A percentile compares a stretch with the other conserved stretches of the same genome.
These are phyloP conservation scores for Closterium sp. DNA, from an alignment of 139 green algal species.

Conservation along the genomic window DNA sequence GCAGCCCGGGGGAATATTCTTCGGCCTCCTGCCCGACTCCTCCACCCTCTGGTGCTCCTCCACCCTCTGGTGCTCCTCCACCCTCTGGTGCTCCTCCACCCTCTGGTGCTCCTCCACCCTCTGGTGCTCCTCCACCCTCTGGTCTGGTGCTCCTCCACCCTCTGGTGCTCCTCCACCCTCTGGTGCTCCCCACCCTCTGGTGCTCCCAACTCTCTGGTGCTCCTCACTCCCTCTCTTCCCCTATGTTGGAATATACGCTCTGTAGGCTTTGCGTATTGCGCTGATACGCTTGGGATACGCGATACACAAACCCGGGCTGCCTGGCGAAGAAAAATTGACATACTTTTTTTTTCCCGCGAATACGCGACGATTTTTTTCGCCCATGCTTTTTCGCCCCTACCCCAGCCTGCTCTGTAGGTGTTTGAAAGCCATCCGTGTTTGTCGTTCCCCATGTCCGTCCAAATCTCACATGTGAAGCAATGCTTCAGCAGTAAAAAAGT, in stretches of 20 bases:
- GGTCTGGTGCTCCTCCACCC: background rate
- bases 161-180: background rate
- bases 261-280: too few species aligned
- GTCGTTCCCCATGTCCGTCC: too few species aligned
- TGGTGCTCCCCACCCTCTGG: background rate
- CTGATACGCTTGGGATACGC: too few species aligned
- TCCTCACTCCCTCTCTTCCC: background rate
- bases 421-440: too few species aligned
- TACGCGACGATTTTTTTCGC: too few species aligned
- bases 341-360: too few species aligned
- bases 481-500: too few species aligned
- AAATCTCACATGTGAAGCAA: too few species aligned
- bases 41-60: constrained; percentile 36
- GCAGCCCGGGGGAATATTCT: constrained; percentile 40
- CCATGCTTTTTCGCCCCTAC: too few species aligned
- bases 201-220: background rate
- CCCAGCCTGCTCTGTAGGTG: too few species aligned
- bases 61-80: background rate
- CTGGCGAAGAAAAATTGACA: too few species aligned
- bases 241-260: background rate
- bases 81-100: background rate
- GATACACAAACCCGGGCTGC: too few species aligned
- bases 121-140: background rate
- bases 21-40: constrained; percentile 41
- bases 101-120: background rate